Percentiles rank a stretch among this genome's conserved stretches.
Conservation (phyloP, 2,329 filamentous ascomycete genomes). For the Venturia nashicola region DNA sequence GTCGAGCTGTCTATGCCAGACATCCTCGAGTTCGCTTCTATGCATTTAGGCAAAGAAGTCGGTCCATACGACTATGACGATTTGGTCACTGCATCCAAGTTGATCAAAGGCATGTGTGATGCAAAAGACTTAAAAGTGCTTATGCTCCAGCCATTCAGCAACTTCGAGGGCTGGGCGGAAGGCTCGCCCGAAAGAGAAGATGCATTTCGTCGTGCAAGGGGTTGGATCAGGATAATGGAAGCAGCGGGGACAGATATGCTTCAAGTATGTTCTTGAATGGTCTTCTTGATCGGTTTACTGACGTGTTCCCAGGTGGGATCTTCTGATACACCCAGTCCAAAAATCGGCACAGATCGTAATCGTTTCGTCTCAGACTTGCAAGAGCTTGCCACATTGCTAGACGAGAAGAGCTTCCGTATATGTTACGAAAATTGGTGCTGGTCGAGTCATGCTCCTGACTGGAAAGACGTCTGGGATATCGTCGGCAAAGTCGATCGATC, state of each 20-base stretch:
- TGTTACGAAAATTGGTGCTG: slow-evolving; percentile 80
- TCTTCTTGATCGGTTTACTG: neutral
- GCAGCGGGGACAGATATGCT: slow-evolving; percentile 57
- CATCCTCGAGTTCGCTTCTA: slow-evolving; percentile 48
- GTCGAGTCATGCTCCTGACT: slow-evolving; percentile 56
- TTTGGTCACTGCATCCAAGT: slow-evolving; percentile 41
- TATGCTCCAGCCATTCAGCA: slow-evolving; percentile 64
- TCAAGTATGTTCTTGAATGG: slow-evolving; percentile 38
- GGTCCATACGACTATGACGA: slow-evolving; percentile 46
- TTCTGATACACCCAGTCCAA: slow-evolving; percentile 45
- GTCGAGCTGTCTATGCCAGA: slow-evolving; percentile 69
- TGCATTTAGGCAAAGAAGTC: slow-evolving; percentile 38
- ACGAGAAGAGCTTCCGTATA: slow-evolving; percentile 43
- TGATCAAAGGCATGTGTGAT: slow-evolving; percentile 43
- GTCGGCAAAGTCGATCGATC: slow-evolving; percentile 47
- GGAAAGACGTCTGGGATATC: slow-evolving; percentile 59
- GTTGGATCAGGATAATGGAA: slow-evolving; percentile 62
- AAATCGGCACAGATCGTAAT: slow-evolving; percentile 38
- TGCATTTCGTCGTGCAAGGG: slow-evolving; percentile 48
- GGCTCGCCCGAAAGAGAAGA: slow-evolving; percentile 46
- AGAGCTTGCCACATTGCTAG: slow-evolving; percentile 51
- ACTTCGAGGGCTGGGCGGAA: slow-evolving; percentile 63
- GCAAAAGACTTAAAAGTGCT: slow-evolving; percentile 47
- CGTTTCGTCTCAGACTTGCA: slow-evolving; percentile 49
- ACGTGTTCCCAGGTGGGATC: slow-evolving; percentile 38